Evolutionary conservation across 495 filamentous ascomycete species (phyloP), one percentile per base, ranked within the genome.

Genomic region (Astrocystis sublimbata): DNA sequence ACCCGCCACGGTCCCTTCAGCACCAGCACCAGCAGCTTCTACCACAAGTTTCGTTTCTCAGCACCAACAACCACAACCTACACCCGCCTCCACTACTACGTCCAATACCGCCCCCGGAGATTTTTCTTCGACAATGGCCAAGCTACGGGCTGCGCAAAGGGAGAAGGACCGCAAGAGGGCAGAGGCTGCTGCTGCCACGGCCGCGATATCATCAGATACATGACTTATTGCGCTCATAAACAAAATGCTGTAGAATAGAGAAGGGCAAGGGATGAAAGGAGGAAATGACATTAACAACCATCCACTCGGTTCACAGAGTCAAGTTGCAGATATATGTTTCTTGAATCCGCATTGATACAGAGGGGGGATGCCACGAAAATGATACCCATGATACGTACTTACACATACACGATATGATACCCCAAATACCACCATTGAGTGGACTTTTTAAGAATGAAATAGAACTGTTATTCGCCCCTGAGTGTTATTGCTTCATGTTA

Each of bases 91-190:
- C 24, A 35, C 28, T 6, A 49, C 62, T 4, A 13, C 51, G 15
- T 21, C 63, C 42, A 58, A 56, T 1, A 15, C 43, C 40, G 46
- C 47, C 19, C 8, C 54, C n/a, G 38, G 33, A 30, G 62, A 65
- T 66, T 64, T 67, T 51, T 64, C 78, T 19, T 73, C 75, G 19
- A 76, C 71, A 7, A 72, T 79, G 72, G 77, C 73, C 2, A 70
- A 76, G 38, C 49, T 81, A 12, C 59, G 67, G 33, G 76, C 76
- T 12, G 77, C 77, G 3, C 76, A 79, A 57, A 74, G 75, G 7
- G 74, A 75, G 62, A 68, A 68, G 28, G 70, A 72, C 46, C 67
- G 67, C 19, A 56, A 52, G 52, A 72, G 60, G 41, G 63, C 61
- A 9, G 67, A 64, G 15, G 65, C 64, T n/a, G 63, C 52, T 19